Percentiles rank a stretch among this genome's conserved stretches.
Conservation (phyloP, 768 basidiomycete genomes). For the Roridomyces roridus region DNA sequence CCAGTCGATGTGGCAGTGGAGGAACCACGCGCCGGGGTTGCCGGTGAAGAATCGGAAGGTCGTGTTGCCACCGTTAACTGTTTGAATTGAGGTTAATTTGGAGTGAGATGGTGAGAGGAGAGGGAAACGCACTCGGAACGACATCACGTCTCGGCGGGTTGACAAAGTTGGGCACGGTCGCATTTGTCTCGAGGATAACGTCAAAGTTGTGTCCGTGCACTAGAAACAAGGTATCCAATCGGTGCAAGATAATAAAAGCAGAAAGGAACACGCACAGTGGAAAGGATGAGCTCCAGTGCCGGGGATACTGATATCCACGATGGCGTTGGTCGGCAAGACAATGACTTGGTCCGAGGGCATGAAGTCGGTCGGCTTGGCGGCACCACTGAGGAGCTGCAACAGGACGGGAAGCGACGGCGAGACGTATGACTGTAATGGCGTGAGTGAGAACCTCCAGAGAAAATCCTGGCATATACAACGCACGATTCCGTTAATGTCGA, state of each 20-base stretch:
- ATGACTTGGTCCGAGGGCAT: slow-evolving; percentile 15
- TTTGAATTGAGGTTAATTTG: not conserved
- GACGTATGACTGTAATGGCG: slow-evolving; percentile 24
- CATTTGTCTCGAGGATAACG: slow-evolving; percentile 6
- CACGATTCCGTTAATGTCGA: slow-evolving; percentile 24
- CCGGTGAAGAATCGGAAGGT: slow-evolving; percentile 48
- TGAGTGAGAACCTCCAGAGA: not conserved
- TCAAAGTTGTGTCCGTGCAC: slow-evolving; percentile 26
- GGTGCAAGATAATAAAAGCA: not conserved
- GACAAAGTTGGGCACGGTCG: slow-evolving; percentile 8
- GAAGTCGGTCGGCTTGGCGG: slow-evolving; percentile 28
- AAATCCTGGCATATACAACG: no score
- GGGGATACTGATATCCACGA: slow-evolving; percentile 49
- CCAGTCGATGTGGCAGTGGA: slow-evolving; percentile 49
- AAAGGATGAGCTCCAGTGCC: slow-evolving; percentile 35
- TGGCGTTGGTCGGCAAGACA: slow-evolving; percentile 44
- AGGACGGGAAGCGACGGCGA: slow-evolving; percentile 48
- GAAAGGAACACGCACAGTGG: slow-evolving; percentile 10
- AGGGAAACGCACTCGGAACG: not conserved
- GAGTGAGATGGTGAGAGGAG: no score
- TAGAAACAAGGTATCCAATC: not conserved
- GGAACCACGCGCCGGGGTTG: slow-evolving; percentile 68
- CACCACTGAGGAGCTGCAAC: slow-evolving; percentile 55
- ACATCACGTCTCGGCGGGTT: slow-evolving; percentile 24
- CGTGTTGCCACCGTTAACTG: slow-evolving; percentile 42